Percentiles rank a stretch among this genome's conserved stretches.
phyloP scores from a whole-genome alignment of 352 stramenopile genomes.

The Blastocystis hominis region DNA sequence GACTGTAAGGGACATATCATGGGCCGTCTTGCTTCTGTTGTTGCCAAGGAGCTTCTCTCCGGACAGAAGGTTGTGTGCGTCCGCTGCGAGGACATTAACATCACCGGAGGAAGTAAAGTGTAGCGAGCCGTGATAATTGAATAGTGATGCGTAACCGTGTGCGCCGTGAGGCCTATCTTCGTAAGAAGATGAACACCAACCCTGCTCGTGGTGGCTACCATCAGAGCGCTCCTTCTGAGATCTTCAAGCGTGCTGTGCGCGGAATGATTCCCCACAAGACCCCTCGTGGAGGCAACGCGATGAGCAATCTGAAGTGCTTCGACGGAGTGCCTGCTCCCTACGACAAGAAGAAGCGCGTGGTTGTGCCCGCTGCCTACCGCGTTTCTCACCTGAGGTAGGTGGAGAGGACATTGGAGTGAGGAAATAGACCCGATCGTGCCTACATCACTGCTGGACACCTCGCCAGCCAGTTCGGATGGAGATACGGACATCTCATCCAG shows the following conservation, averaged over 20 bases:
- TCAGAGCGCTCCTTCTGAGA: conserved; percentile 65
- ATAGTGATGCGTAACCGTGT: neutral
- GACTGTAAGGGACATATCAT: conserved; percentile 95
- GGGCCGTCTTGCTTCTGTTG: conserved; percentile 89
- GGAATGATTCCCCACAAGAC: conserved; percentile 99
- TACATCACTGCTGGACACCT: neutral
- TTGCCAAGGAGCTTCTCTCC: conserved; percentile 96
- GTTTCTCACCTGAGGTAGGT: conserved; percentile 73
- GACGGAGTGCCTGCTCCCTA: conserved; percentile 94
- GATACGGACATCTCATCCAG: neutral
- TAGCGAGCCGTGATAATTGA: neutral
- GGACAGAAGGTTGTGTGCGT: conserved; percentile 92
- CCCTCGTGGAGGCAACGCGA: conserved; percentile 81
- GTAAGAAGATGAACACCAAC: conserved; percentile 24
- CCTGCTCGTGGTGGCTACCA: conserved; percentile 11
- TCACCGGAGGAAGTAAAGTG: conserved; percentile 73
- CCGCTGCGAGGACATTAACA: conserved; percentile 90
- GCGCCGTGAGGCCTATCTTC: neutral
- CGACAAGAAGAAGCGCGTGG: conserved; percentile 96
- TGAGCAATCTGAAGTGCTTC: conserved; percentile 90
- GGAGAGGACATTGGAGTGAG: neutral
- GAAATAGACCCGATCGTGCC: neutral
- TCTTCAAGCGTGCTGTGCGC: conserved; percentile 69
- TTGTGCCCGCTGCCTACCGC: conserved; percentile 87
- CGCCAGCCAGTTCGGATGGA: neutral